Evolutionary conservation across 192 early-diverging fungal genomes (phyloP).

Genomic region (Podila verticillata): DNA sequence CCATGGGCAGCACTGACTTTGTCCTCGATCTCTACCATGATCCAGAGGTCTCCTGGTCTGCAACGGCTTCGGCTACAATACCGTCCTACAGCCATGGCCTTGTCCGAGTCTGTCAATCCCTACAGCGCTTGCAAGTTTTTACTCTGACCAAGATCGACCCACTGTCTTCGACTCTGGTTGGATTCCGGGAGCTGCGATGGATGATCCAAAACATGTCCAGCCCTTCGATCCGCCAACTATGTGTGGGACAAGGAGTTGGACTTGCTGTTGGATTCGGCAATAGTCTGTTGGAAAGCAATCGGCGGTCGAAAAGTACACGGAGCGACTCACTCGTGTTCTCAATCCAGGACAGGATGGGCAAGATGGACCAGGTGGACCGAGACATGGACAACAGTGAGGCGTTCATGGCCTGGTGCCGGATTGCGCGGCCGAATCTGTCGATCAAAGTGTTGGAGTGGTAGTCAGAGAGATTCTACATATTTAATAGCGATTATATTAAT

Average conservation of each 20-base stretch:
- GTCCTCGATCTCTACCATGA: not conserved
- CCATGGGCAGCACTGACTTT: not conserved
- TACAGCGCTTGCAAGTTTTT: not conserved
- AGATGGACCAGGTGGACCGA: constrained; percentile 1
- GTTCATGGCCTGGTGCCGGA: not conserved
- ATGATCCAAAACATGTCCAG: constrained; percentile 3
- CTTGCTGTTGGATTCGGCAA: not conserved
- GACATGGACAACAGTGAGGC: constrained; percentile 1
- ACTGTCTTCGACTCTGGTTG: not conserved
- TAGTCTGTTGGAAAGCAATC: not conserved
- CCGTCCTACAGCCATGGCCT: not conserved
- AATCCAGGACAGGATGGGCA: not conserved
- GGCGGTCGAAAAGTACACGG: not conserved
- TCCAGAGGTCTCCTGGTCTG: not conserved
- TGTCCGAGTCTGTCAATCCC: not conserved
- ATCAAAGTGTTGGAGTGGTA: not conserved
- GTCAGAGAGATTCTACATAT: too few species aligned
- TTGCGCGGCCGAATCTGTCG: not conserved
- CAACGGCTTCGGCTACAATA: not conserved
- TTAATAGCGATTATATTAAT: too few species aligned
- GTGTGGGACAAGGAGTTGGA: constrained; percentile 1
- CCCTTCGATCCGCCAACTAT: not conserved
- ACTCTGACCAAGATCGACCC: constrained; percentile 1
- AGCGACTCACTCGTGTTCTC: not conserved
- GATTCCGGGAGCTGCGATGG: not conserved